Conservation (phyloP, 139 green algal species). For the Micractinium sp. region DNA sequence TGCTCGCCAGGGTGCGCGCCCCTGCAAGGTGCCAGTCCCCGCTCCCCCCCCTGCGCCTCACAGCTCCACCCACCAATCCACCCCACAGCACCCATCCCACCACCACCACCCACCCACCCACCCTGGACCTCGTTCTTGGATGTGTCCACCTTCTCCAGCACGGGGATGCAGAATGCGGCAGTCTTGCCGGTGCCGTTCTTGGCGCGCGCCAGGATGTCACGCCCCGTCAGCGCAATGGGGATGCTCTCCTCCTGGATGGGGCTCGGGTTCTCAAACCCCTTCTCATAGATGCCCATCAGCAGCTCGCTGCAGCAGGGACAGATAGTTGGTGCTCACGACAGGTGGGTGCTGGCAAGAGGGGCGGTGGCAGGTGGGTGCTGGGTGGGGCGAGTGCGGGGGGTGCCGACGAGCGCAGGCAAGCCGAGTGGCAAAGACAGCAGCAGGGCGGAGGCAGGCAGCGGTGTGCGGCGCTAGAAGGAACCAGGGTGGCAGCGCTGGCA, state of each 20-base stretch:
- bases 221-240: constrained; percentile 95
- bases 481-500: background rate
- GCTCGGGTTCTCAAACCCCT: constrained; percentile 95
- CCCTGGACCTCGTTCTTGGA: constrained; percentile 93
- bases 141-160: constrained; percentile 94
- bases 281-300: constrained; percentile 99
- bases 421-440: background rate
- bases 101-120: constrained; percentile 24
- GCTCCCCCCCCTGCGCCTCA: background rate
- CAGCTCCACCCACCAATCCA: background rate
- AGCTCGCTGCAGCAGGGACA: constrained; percentile 66
- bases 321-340: background rate
- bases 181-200: constrained; percentile 99
- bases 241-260: constrained; percentile 98
- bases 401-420: background rate
- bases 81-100: constrained; percentile 52
- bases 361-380: background rate
- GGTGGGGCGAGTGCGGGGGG: too few species aligned
- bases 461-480: background rate
- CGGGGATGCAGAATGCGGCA: constrained; percentile 97
- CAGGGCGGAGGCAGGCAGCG: background rate
- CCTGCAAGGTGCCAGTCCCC: background rate
- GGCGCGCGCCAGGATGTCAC: constrained; percentile 98
- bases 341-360: too few species aligned
- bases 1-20: background rate